Evolutionary conservation across 75 land plant species (phyloP), one percentile per base, ranked within the genome.

Genomic region (Selaginella moellendorffii): DNA sequence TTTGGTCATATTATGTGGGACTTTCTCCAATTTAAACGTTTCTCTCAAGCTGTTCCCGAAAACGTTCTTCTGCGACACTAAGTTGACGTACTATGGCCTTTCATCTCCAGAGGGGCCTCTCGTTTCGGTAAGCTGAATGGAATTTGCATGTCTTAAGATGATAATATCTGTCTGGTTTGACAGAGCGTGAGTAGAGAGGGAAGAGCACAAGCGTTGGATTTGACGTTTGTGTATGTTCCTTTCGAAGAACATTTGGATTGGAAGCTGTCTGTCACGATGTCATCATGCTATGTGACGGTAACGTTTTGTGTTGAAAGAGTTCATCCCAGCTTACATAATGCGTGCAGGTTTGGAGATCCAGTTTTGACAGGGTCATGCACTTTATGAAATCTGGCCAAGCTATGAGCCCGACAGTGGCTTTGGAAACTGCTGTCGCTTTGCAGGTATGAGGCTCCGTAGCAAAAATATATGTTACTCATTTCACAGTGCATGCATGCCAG

Each of bases 261-360:
- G 95, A 80, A 81, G 71, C 80, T 93, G 14, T 74, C 95, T 61
- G 95, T 88, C 62, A 82, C 80, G 0, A 85, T 93, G 64, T 82
- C 86, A 68, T 95, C 98, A 2, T 93, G 98, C 66, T 85, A 93
- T 78, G 98, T 80, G 18, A 93, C 86, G 74, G 95, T 93, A 77
- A 36, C 14, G 14, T 36, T 14, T 36, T 5, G 5, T 5, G 14
- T 14, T 36, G 10, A 36, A 36, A 5, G 46, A 5, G 5, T 36
- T 14, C 5, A 36, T 36, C 5, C 14, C 5, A 36, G 5, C 14
- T 36, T 36, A 36, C 14, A 5, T 36, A 36, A 36, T 36, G 14
- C 46, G 5, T 56, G 59, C 78, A 93, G 98, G 72, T 93, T 61
- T 80, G 82, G 74, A 67, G 82, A 79, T 73, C 81, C 61, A 93